Evolutionary conservation across 2,329 filamentous ascomycete genomes (phyloP).

Genomic region (Ophiobolus disseminans): DNA sequence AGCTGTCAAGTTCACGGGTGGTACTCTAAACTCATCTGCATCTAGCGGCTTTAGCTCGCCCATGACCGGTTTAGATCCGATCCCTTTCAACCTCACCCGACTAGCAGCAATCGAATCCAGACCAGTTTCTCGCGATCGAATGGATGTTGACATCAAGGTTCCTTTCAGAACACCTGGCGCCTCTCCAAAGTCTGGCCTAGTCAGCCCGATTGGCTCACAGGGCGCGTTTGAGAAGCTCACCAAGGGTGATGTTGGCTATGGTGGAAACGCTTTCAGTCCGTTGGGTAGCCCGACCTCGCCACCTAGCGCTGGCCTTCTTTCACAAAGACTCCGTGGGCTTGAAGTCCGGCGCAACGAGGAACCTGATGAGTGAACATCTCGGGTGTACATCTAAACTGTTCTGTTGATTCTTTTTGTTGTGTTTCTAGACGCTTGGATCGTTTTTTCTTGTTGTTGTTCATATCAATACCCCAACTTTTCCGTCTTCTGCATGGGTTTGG

Average conservation of each 20-base stretch:
- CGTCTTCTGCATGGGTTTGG: background rate
- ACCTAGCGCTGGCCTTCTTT: constrained; percentile 73
- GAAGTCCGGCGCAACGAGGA: constrained; percentile 54
- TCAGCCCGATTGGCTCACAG: constrained; percentile 21
- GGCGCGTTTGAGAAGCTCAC: constrained; percentile 70
- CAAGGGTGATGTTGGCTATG: constrained; percentile 65
- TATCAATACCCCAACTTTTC: background rate
- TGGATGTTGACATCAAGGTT: constrained; percentile 38
- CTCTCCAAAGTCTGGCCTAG: constrained; percentile 24
- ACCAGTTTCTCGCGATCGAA: constrained; percentile 40
- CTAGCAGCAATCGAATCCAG: constrained; percentile 38
- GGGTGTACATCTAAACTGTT: no score
- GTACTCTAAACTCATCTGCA: constrained; percentile 30
- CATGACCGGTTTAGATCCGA: constrained; percentile 55
- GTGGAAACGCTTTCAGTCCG: constrained; percentile 43
- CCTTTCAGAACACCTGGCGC: constrained; percentile 34
- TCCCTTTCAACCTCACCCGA: constrained; percentile 58
- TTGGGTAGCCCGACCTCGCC: constrained; percentile 57
- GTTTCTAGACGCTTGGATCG: background rate
- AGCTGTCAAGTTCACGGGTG: constrained; percentile 41
- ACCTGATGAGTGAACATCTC: background rate
- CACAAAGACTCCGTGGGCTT: constrained; percentile 70
- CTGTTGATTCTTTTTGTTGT: background rate
- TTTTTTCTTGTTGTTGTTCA: background rate
- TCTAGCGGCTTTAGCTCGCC: constrained; percentile 29